A percentile compares a stretch with the other conserved stretches of the same genome.
Evolutionary conservation across 1,139 yeast species (phyloP).

Genomic region (Candida labiduridarum): DNA sequence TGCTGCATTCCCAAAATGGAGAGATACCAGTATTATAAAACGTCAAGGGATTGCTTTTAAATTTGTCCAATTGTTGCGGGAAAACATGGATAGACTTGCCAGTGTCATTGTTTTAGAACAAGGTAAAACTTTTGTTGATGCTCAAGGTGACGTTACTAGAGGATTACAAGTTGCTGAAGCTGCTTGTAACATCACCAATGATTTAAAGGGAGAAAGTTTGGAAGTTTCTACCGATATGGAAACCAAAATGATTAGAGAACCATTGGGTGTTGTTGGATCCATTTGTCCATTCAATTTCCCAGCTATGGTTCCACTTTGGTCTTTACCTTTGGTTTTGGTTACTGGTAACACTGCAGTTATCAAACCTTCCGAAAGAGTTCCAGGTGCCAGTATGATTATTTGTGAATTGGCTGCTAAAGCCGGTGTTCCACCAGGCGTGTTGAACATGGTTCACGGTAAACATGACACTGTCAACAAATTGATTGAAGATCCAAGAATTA

Average conservation of each 20-base stretch:
- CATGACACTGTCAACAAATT: constrained; percentile 76
- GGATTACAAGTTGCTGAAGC: constrained; percentile 85
- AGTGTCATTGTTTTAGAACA: constrained; percentile 75
- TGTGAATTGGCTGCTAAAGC: constrained; percentile 77
- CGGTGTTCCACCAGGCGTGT: constrained; percentile 77
- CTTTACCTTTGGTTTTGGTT: constrained; percentile 72
- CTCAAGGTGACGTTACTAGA: constrained; percentile 76
- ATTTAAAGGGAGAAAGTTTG: constrained; percentile 64
- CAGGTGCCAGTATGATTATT: constrained; percentile 77
- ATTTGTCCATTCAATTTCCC: constrained; percentile 82
- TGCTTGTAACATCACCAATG: constrained; percentile 61
- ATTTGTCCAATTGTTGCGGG: constrained; percentile 66
- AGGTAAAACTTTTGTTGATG: constrained; percentile 79
- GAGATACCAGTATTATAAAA: constrained; percentile 59
- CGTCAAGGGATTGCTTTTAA: constrained; percentile 79
- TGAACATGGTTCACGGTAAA: constrained; percentile 76
- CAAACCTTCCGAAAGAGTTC: constrained; percentile 79
- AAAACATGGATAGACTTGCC: constrained; percentile 73
- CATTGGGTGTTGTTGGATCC: constrained; percentile 67
- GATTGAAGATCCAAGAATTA: constrained; percentile 74
- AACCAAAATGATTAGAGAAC: constrained; percentile 72
- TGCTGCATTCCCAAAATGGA: constrained; percentile 63
- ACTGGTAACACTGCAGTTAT: constrained; percentile 78
- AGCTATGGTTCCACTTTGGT: constrained; percentile 87
- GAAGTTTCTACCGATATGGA: constrained; percentile 80